Percentiles rank a stretch among this genome's conserved stretches.
Conservation (phyloP, 192 early-diverging fungal species). For the Coemansia sp. region DNA sequence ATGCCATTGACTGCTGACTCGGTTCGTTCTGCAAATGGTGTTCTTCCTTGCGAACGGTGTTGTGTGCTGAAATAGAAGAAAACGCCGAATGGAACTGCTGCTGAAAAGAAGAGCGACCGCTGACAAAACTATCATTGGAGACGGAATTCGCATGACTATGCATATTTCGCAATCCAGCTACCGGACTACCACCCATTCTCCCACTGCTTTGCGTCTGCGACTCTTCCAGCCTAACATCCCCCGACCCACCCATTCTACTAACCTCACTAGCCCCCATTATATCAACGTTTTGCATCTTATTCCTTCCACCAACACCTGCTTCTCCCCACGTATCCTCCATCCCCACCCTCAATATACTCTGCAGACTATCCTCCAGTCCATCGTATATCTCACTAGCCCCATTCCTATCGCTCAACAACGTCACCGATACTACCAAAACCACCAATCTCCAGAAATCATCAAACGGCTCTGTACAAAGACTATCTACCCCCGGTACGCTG, state of each 20-base stretch:
- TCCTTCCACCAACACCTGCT: not conserved
- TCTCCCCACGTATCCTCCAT: slow-evolving; percentile 36
- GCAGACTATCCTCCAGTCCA: slow-evolving; percentile 15
- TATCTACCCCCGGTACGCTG: slow-evolving; percentile 33
- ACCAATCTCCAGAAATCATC: slow-evolving; percentile 50
- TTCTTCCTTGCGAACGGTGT: not conserved
- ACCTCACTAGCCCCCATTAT: slow-evolving; percentile 8
- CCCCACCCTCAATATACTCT: slow-evolving; percentile 21
- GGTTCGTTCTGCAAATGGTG: slow-evolving; percentile 2
- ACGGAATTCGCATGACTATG: not conserved
- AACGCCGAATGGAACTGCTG: slow-evolving; percentile 37
- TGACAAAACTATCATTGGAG: slow-evolving; percentile 24
- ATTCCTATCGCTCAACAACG: slow-evolving; percentile 45
- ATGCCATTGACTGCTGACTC: not conserved
- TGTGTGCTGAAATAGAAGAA: slow-evolving; percentile 25
- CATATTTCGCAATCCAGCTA: not conserved
- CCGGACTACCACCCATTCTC: not conserved
- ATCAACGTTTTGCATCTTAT: not conserved
- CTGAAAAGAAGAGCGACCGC: slow-evolving; percentile 22
- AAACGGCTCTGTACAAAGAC: slow-evolving; percentile 26
- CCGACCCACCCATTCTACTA: slow-evolving; percentile 8
- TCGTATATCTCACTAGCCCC: slow-evolving; percentile 27
- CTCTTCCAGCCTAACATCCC: slow-evolving; percentile 2
- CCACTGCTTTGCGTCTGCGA: not conserved
- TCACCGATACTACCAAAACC: slow-evolving; percentile 38